Conservation (phyloP, 1,139 yeast genomes). For the Candida sanyaensis region DNA sequence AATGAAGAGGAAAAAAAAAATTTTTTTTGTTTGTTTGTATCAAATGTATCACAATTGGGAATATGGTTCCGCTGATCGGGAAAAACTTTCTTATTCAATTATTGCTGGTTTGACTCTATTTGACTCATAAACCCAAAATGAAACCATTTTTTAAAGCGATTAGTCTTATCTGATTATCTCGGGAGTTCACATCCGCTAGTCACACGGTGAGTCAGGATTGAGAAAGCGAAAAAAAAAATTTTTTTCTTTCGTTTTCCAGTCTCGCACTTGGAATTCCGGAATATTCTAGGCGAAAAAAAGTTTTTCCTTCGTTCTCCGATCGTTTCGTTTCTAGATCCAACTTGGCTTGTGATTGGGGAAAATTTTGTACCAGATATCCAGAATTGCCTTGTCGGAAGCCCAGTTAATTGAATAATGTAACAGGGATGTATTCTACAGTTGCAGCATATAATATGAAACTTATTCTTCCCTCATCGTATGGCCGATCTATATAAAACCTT, state of each 20-base stretch:
- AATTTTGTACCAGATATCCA: neutral
- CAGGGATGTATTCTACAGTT: neutral
- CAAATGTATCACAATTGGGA: no score
- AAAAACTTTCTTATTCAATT: no score
- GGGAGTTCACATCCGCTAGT: neutral
- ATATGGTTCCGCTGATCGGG: no score
- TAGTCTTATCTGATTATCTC: neutral
- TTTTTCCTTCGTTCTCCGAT: neutral
- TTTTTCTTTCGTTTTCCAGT: neutral
- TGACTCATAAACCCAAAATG: no score
- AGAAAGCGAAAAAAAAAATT: neutral
- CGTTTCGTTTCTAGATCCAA: neutral
- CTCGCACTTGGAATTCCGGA: neutral
- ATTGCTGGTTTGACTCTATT: no score
- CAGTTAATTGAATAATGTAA: neutral
- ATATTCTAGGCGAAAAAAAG: neutral
- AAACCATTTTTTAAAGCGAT: no score
- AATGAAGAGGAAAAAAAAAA: no score
- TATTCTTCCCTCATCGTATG: no score
- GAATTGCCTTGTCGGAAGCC: neutral
- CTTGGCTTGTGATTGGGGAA: neutral
- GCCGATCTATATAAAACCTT: no score
- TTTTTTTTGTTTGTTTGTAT: no score
- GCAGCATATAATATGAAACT: neutral
- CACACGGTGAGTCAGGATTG: conserved; percentile 1